These are phyloP conservation scores for Diddensiella santjacobensis DNA, from an alignment of 805 yeast genomes.

Conservation along the genomic window DNA sequence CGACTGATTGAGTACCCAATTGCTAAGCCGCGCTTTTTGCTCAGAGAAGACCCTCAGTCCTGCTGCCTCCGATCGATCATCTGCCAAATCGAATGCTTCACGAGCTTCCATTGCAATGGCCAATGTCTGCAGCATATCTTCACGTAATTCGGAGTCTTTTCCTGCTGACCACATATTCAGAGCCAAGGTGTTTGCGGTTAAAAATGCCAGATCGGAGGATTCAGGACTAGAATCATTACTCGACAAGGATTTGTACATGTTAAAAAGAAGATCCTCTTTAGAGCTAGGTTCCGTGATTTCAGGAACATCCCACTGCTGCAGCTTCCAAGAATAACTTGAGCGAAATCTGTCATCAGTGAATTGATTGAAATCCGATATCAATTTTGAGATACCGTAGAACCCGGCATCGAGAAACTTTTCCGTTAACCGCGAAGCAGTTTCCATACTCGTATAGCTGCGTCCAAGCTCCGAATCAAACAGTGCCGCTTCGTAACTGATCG, in stretches of 20 bases:
- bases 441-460: neutral
- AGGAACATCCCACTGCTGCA: slow-evolving; percentile 75
- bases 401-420: slow-evolving; percentile 49
- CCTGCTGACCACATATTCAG: neutral
- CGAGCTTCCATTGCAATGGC: slow-evolving; percentile 2
- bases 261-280: slow-evolving; percentile 50
- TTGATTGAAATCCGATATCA: slow-evolving; percentile 27
- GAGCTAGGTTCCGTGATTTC: slow-evolving; percentile 27
- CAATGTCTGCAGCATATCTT: neutral
- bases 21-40: neutral
- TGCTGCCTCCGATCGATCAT: neutral
- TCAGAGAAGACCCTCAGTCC: neutral
- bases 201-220: slow-evolving; percentile 13
- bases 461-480: slow-evolving; percentile 44
- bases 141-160: neutral
- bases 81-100: neutral
- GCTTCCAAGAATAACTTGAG: slow-evolving; percentile 71
- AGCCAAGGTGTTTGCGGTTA: neutral
- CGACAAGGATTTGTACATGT: slow-evolving; percentile 45
- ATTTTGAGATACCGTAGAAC: slow-evolving; percentile 51
- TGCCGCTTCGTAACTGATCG: slow-evolving; percentile 55
- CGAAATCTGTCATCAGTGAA: slow-evolving; percentile 25
- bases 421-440: slow-evolving; percentile 26
- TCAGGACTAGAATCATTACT: neutral
- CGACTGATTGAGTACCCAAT: slow-evolving; percentile 5